Evolutionary conservation across 1,139 yeast genomes (phyloP), one percentile per base, ranked within the genome.

Genomic region (Zygosaccharomyces pseudobailii): DNA sequence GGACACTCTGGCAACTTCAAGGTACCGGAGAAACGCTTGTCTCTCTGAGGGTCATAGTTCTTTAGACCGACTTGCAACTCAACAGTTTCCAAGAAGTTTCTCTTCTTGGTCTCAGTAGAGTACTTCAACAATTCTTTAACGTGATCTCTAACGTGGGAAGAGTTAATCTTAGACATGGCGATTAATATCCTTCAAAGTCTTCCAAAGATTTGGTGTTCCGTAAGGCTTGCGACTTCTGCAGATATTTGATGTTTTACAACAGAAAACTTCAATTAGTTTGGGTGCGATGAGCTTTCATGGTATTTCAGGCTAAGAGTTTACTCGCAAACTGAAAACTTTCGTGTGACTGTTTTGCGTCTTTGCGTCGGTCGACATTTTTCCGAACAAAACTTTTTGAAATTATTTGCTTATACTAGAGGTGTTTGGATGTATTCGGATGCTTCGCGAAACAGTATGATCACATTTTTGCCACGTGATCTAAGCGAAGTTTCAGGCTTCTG

Each of bases 31-130:
- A 94, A 94, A 88, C 99, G 97, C 92, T 94, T 94, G 79, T 94
- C 99, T 87, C 99, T 90, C 83, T 94, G 98, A 74, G 99, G 97
- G 78, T 94, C 99, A 80, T 94, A 94, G 95, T 92, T 92, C 92
- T 94, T 94, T 71, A 94, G 84, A 76, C 98, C 98, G 71, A 94
- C 96, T 82, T 94, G 98, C 74, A 94, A 85, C 81, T 94, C 99
- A 71, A 94, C 90, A 77, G 99, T 92, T 84, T 94, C 98, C 79
- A 92, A 86, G 82, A 94, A 94, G 95, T 94, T 92, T 86, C 99
- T 89, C 96, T 92, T 92, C 88, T 92, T 92, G 82, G 95, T 87
- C 75, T 88, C 94, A 71, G 66, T 80, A 71, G 98, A 89, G 82
- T 75, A 84, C 73, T 84, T 86, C 75, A 94, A 80, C 72, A 94